Evolutionary conservation across 306 rosid species (phyloP), one percentile per base, ranked within the genome.

Genomic region (Ormosia emarginata): DNA sequence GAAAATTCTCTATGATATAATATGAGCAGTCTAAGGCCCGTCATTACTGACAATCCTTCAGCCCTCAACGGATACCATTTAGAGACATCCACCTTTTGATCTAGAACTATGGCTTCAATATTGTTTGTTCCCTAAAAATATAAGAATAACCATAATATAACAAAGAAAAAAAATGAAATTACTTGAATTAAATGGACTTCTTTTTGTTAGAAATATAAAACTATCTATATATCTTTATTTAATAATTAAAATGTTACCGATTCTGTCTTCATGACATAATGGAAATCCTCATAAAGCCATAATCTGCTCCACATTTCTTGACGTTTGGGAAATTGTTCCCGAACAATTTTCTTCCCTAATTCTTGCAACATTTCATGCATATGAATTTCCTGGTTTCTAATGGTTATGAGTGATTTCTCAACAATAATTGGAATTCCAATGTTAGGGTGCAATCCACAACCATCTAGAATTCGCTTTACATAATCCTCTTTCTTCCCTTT

Each of bases 21-120:
- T 58, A 75, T 75, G 13, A 76, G 77, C 6, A 57, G 0, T 68
- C 7, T 7, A 17, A 82, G 75, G 4, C 7, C 1, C 0, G 0
- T 7, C 82, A 82, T 68, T 1, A 2, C 7, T 8, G 67, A n/a
- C 15, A 82, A n/a, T 8, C 6, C 56, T 15, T 75, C 77, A 17
- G 3, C 14, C 1, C 11, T 18, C 4, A 17, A 8, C 44, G 14
- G 7, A 17, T 2, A 11, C 12, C 1, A 30, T 24, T 61, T 3
- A 2, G 0, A 11, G 6, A 0, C 8, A 46, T 63, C 50, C 34
- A 46, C 15, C 3, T 33, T 14, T 4, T 15, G 63, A 29, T 80
- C 2, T 40, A 80, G 17, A 50, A 80, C 64, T 71, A 80, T 62
- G 47, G 84, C 84, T 71, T 47, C 32, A 36, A 55, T 65, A 2